These are phyloP conservation scores for Candida easanensis DNA, from an alignment of 805 yeast species.

Conservation along the genomic window DNA sequence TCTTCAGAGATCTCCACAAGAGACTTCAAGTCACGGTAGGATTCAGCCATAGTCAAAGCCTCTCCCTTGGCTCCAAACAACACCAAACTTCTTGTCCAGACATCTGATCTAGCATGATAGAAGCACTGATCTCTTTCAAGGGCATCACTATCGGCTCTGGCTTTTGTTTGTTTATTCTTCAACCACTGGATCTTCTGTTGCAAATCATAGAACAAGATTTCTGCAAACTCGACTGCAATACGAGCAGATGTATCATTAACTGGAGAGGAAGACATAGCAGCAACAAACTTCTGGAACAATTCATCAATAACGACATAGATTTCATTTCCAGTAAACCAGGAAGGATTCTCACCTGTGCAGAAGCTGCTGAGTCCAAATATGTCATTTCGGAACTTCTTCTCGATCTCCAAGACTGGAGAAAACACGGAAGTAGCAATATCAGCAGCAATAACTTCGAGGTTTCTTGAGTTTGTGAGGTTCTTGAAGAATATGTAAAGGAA, in stretches of 20 bases:
- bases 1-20: constrained; percentile 52
- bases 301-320: constrained; percentile 39
- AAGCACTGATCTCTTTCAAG: constrained; percentile 20
- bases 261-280: constrained; percentile 5
- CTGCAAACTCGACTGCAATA: constrained; percentile 34
- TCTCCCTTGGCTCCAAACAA: constrained; percentile 46
- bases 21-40: constrained; percentile 62
- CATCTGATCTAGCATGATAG: constrained; percentile 31
- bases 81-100: constrained; percentile 63
- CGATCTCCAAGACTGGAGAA: constrained; percentile 37
- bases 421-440: constrained; percentile 27
- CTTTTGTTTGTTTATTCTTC: constrained; percentile 20
- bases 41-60: constrained; percentile 62
- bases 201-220: constrained; percentile 39
- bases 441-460: constrained; percentile 20
- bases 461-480: constrained; percentile 12
- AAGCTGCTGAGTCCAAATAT: constrained; percentile 32
- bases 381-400: constrained; percentile 33
- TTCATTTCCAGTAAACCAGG: constrained; percentile 49
- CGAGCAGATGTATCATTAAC: constrained; percentile 18
- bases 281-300: constrained; percentile 33
- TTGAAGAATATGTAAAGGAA: constrained; percentile 27
- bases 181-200: constrained; percentile 36
- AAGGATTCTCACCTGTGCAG: constrained; percentile 30
- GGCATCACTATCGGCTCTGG: constrained; percentile 21